Base-by-base conservation (phyloP, 2,329 filamentous ascomycete species). In the Colletotrichum endophyticum region DNA sequence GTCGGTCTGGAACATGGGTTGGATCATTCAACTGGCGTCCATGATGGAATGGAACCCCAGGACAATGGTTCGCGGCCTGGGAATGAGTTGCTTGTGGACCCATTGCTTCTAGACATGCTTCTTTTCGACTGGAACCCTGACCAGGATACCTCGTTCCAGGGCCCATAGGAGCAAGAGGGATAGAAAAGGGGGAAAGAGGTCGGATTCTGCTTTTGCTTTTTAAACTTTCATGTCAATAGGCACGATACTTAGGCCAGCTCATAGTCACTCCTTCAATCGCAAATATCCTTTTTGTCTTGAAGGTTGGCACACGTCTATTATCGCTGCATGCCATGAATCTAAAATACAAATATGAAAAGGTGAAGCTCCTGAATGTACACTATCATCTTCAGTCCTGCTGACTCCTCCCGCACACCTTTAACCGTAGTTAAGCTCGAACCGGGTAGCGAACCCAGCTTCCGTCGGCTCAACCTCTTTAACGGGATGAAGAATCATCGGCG, bases 381-480 rank as follows among this genome's bases (percentile, higher is more conserved):
- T 49, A 22, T 49, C 44, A n/a, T 49, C 44, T 4, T 49, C 44
- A 49, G 44, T 22, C 44, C 44, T 4, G 44, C 44, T 49, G 44
- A 49, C 44, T 7, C 13, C 6, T 49, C 44, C 44, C 11, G n/a
- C 44, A 22, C 44, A 49, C n/a, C n/a, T 39, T 86, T 79, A 87
- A 57, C 86, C 86, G 70, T 84, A 85, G 27, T 81, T 79, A 22
- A 87, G 81, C 25, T 85, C 82, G 36, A 86, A 87, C 9, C 81
- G 80, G 6, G 85, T 83, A 77, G 81, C 79, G 73, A 86, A 83
- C 56, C 87, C 88, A 19, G 85, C 84, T 73, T 86, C 83, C 4
- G 90, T 92, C 44, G 88, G 87, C 77, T 87, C 85, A 3, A 91
- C 88, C 78, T 92, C 88, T 82, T 92, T 92, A 81, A 93, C 87